Base-by-base conservation (phyloP, 2,329 filamentous ascomycete genomes). In the Aspergillus sergii region DNA sequence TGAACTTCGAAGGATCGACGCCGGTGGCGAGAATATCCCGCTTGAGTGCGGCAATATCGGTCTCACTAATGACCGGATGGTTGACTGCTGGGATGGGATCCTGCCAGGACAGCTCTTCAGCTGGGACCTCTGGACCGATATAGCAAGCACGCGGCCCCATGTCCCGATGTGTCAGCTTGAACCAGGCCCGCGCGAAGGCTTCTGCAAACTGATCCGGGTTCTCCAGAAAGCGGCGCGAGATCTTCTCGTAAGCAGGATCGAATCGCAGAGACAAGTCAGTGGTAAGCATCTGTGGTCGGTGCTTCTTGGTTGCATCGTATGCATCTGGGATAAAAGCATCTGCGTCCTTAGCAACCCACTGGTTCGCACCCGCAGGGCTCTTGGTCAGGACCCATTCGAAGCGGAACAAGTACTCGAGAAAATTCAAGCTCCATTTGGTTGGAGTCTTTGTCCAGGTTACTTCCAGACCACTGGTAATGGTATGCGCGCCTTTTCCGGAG, bases 141-240 rank as follows among this genome's bases (percentile, higher is more conserved):
- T 91, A 93, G 74, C 89, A 89, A 28, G 84, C 75, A 59, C 86
- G 82, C 50, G 91, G 91, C 19, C 91, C 91, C 80, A 94, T 86
- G 76, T 93, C 91, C 80, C 91, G 90, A 81, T 94, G 91, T 39
- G 91, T 83, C 48, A 94, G 85, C 86, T 94, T 93, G 86, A 92
- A 94, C 91, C 91, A 94, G 16, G 91, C 91, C 57, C 87, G 86
- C 26, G 85, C 83, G 72, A 93, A 94, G 10, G 85, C 88, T 64
- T 92, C 87, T 59, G 83, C 84, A 45, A 93, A 84, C 81, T 91
- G 79, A 53, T 90, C 84, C 1, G 89, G 89, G 79, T 93, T 80
- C 68, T 88, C 86, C 54, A 89, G 81, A 85, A 88, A 93, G 71
- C 84, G 85, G 59, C 88, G 86, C 21, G 89, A 86, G 74, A 94